Conservation (phyloP, 805 yeast species). For the Spencermartinsiella europaea region DNA sequence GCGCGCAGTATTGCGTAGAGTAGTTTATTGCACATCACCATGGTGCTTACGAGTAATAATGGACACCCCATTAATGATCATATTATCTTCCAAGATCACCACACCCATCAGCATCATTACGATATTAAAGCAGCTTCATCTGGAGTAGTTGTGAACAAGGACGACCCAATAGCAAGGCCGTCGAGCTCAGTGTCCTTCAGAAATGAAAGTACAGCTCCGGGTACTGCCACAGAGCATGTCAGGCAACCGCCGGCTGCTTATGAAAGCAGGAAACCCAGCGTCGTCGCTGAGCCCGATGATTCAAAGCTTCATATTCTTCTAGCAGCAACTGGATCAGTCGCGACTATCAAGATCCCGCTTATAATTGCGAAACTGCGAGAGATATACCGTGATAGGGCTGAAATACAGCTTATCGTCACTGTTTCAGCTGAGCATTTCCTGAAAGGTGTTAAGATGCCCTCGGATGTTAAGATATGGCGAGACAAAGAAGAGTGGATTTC, state of each 20-base stretch:
- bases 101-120: too few species aligned
- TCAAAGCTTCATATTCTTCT: constrained; percentile 74
- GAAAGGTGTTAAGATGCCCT: constrained; percentile 30
- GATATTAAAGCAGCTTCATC: too few species aligned
- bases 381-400: constrained; percentile 63
- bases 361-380: constrained; percentile 83
- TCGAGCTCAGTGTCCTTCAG: neutral
- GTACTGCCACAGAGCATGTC: too few species aligned
- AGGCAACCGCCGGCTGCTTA: neutral
- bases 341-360: constrained; percentile 87
- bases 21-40: too few species aligned
- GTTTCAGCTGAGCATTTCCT: constrained; percentile 32
- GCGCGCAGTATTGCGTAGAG: too few species aligned
- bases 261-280: constrained; percentile 4
- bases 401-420: constrained; percentile 82
- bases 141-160: too few species aligned
- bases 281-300: neutral
- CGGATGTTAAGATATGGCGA: constrained; percentile 80
- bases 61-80: too few species aligned
- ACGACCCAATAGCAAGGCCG: neutral
- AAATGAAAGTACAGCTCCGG: too few species aligned
- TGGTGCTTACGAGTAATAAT: too few species aligned
- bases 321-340: constrained; percentile 96
- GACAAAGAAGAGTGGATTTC: constrained; percentile 91
- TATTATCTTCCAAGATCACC: too few species aligned